Percentiles rank a stretch among this genome's conserved stretches.
These are phyloP conservation scores for Citropsis articulata DNA, from an alignment of 345 rosid species.

Conservation along the genomic window DNA sequence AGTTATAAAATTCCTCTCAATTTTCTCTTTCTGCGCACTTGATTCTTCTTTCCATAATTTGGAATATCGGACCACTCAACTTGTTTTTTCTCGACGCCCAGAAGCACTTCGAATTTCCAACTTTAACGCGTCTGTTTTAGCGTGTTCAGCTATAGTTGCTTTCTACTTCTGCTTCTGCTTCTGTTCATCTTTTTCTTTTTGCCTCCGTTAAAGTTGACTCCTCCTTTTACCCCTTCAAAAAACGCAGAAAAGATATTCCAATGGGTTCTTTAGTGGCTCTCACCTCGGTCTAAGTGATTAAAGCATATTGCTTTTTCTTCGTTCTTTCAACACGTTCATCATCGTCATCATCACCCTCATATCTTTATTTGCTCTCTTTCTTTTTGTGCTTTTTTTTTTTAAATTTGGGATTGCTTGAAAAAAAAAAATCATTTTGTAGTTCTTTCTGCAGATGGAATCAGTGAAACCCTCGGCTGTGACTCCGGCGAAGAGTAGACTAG, in stretches of 20 bases:
- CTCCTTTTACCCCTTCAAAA: slow-evolving; percentile 6
- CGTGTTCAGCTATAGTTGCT: not conserved
- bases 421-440: slow-evolving; percentile 8
- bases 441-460: slow-evolving; percentile 64
- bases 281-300: slow-evolving; percentile 43
- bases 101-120: slow-evolving; percentile 11
- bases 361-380: slow-evolving; percentile 4
- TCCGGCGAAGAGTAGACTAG: slow-evolving; percentile 61
- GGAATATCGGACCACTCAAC: not conserved
- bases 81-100: not conserved
- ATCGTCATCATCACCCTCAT: slow-evolving; percentile 9
- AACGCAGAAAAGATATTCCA: slow-evolving; percentile 28
- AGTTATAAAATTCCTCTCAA: not conserved
- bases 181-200: slow-evolving; percentile 9
- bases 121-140: slow-evolving; percentile 11
- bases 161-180: slow-evolving; percentile 13
- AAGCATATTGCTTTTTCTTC: slow-evolving; percentile 35
- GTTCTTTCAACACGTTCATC: slow-evolving; percentile 26
- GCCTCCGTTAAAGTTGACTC: not conserved
- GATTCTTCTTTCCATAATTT: not conserved
- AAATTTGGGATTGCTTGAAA: not conserved
- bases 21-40: not conserved
- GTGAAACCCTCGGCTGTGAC: slow-evolving; percentile 53
- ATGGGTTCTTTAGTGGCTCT: not conserved
- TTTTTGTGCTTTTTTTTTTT: not conserved